These are phyloP conservation scores for Trichodelitschia bisporula DNA, from an alignment of 495 filamentous ascomycete genomes.

Conservation along the genomic window DNA sequence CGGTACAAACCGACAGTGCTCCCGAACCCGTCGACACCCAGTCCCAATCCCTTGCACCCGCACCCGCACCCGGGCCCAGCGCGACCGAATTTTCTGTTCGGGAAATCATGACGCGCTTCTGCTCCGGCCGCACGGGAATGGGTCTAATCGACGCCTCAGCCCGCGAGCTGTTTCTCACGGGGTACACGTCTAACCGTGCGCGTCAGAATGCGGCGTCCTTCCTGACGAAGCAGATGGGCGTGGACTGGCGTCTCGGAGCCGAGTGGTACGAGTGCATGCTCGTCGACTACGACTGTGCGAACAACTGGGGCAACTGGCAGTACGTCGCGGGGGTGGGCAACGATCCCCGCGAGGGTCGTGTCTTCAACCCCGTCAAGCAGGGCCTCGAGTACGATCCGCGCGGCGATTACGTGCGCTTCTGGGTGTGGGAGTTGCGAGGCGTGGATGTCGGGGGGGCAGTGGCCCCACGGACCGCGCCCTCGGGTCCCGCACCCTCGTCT, in stretches of 20 bases:
- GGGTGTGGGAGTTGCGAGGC: slow-evolving; percentile 34
- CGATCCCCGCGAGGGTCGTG: slow-evolving; percentile 36
- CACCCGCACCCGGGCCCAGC: slow-evolving; percentile 2
- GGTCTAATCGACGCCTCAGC: slow-evolving; percentile 47
- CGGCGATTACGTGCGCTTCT: slow-evolving; percentile 38
- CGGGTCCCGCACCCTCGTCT: slow-evolving; percentile 1
- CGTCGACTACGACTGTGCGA: slow-evolving; percentile 43
- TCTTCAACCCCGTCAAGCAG: slow-evolving; percentile 54
- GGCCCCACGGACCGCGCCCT: too few relatives aligned
- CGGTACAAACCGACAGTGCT: background rate
- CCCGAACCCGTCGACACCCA: background rate
- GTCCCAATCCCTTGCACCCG: background rate
- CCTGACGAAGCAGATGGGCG: slow-evolving; percentile 40
- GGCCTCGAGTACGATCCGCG: slow-evolving; percentile 40
- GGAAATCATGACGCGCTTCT: slow-evolving; percentile 12
- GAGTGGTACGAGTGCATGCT: slow-evolving; percentile 55
- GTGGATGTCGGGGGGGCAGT: slow-evolving; percentile 10
- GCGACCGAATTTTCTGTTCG: slow-evolving; percentile 1
- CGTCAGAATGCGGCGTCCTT: slow-evolving; percentile 49
- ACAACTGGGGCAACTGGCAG: slow-evolving; percentile 61
- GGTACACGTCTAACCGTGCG: slow-evolving; percentile 45
- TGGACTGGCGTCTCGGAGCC: slow-evolving; percentile 54
- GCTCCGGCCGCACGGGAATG: slow-evolving; percentile 37
- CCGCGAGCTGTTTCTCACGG: slow-evolving; percentile 42
- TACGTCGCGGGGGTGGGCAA: slow-evolving; percentile 52